These are phyloP conservation scores for Xanthoconium separans DNA, from an alignment of 1,284 basidiomycete species.

Conservation along the genomic window DNA sequence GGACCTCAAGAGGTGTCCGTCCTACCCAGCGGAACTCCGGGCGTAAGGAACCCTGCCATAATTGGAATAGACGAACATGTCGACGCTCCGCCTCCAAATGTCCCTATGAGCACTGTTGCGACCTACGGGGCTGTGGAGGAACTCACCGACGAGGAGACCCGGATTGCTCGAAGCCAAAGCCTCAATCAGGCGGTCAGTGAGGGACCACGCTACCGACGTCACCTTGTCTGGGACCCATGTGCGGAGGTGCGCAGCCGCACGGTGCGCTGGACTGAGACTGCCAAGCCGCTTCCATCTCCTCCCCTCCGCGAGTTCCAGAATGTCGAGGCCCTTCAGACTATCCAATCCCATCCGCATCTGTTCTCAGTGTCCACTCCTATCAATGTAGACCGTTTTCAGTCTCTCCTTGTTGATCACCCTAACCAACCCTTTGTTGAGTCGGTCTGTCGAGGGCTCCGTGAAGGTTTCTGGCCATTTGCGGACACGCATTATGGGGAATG, in stretches of 20 bases:
- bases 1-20: too few species aligned
- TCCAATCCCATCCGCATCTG: neutral
- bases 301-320: neutral
- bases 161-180: too few species aligned
- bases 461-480: neutral
- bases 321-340: neutral
- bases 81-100: too few species aligned
- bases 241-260: neutral
- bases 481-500: neutral
- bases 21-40: too few species aligned
- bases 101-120: too few species aligned
- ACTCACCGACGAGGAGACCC: too few species aligned
- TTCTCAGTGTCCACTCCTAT: neutral
- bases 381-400: neutral
- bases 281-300: neutral
- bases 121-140: too few species aligned
- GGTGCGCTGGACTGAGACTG: neutral
- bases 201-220: too few species aligned
- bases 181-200: too few species aligned
- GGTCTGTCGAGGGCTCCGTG: neutral
- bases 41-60: too few species aligned
- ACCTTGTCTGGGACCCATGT: too few species aligned
- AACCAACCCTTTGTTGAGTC: neutral
- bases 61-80: too few species aligned
- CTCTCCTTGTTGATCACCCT: neutral